Evolutionary conservation across 257 asterid genomes (phyloP).

Genomic region (Scutellaria galericulata): DNA sequence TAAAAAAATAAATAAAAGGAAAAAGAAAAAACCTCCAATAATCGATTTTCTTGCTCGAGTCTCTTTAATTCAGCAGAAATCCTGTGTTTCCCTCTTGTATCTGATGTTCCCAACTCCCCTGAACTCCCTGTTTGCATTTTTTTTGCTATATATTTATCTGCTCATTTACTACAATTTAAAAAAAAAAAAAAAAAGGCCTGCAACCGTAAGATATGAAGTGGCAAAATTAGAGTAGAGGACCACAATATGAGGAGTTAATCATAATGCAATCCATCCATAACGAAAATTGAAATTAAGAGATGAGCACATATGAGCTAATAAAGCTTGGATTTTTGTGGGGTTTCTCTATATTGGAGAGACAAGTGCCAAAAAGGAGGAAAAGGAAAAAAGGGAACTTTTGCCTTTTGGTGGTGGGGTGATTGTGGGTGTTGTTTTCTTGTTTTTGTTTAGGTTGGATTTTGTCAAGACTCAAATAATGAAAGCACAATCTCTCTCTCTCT

Average conservation of each 20-base stretch:
- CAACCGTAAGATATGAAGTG: neutral
- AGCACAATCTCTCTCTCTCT: neutral
- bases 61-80: conserved; percentile 86
- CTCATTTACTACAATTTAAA: conserved; percentile 10
- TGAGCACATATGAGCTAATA: conserved; percentile 1
- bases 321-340: conserved; percentile 33
- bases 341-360: neutral
- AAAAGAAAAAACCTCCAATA: conserved; percentile 63
- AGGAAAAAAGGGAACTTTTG: conserved; percentile 6
- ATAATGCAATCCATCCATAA: neutral
- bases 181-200: neutral
- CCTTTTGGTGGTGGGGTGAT: conserved; percentile 6
- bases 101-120: conserved; percentile 53
- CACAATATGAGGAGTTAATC: neutral
- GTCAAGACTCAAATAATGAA: conserved; percentile 31
- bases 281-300: conserved; percentile 10
- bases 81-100: conserved; percentile 82
- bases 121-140: conserved; percentile 67
- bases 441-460: conserved; percentile 14
- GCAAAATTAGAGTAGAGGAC: neutral
- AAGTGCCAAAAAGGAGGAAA: neutral
- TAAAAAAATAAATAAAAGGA: neutral
- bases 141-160: neutral
- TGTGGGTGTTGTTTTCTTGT: conserved; percentile 11
- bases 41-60: conserved; percentile 84